Evolutionary conservation across 176 grass and related monocot genomes (phyloP).

Genomic region (Tuctoria greenei): DNA sequence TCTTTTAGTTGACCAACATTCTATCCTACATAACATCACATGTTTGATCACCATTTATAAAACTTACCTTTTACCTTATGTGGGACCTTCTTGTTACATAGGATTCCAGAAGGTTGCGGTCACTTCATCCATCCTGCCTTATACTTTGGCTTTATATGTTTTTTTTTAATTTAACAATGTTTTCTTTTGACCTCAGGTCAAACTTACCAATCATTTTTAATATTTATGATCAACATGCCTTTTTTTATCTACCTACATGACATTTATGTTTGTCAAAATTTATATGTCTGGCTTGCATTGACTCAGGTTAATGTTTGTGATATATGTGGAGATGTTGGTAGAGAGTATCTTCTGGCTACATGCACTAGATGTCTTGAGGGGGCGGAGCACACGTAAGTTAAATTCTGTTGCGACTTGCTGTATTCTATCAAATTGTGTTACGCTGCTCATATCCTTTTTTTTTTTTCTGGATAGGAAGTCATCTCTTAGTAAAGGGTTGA

Average conservation of each 20-base stretch:
- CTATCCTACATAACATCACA: too few species aligned
- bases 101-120: too few species aligned
- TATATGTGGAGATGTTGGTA: constrained; percentile 97
- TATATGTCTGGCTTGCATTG: constrained; percentile 27
- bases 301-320: constrained; percentile 93
- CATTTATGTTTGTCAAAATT: constrained; percentile 25
- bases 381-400: constrained; percentile 91
- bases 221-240: not conserved
- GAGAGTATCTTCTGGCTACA: constrained; percentile 86
- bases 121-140: too few species aligned
- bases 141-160: not conserved
- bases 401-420: constrained; percentile 10
- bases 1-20: too few species aligned
- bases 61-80: too few species aligned
- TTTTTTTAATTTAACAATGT: not conserved
- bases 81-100: too few species aligned
- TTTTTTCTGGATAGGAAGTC: too few species aligned
- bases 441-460: not conserved
- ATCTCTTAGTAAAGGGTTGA: too few species aligned
- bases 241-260: constrained; percentile 2
- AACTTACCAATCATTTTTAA: not conserved
- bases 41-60: too few species aligned
- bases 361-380: constrained; percentile 93
- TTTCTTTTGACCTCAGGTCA: not conserved
- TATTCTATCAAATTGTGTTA: constrained; percentile 11